Conservation (phyloP, 768 basidiomycete genomes). For the Amanita inopinata region DNA sequence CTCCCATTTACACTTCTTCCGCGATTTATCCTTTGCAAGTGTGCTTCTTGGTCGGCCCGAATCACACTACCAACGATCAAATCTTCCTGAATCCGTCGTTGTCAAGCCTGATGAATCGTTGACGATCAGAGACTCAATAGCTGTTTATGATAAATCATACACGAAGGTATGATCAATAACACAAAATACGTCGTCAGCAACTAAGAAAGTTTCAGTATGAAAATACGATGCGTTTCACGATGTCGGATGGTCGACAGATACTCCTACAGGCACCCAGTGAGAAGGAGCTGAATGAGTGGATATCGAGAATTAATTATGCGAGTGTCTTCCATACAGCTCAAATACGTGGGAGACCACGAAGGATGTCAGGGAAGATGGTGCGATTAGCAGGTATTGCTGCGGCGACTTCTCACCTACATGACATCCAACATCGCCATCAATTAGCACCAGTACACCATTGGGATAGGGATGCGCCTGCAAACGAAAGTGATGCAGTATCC, state of each 20-base stretch:
- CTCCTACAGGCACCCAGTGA: constrained; percentile 68
- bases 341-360: constrained; percentile 67
- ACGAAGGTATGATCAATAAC: constrained; percentile 45
- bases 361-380: constrained; percentile 60
- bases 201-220: constrained; percentile 35
- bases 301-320: constrained; percentile 88
- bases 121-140: constrained; percentile 68
- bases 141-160: constrained; percentile 72
- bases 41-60: constrained; percentile 35
- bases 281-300: constrained; percentile 81
- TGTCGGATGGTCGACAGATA: constrained; percentile 71
- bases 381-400: constrained; percentile 79
- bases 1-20: constrained; percentile 87
- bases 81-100: constrained; percentile 29
- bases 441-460: constrained; percentile 23
- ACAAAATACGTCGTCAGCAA: constrained; percentile 2
- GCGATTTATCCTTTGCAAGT: constrained; percentile 51
- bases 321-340: constrained; percentile 83
- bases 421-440: constrained; percentile 36
- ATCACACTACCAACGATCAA: constrained; percentile 20
- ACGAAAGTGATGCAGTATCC: constrained; percentile 33
- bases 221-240: constrained; percentile 68
- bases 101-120: constrained; percentile 82
- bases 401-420: constrained; percentile 74
- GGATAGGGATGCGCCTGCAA: constrained; percentile 31